Evolutionary conservation across 2,329 filamentous ascomycete species (phyloP).

Genomic region (Claviceps cyperi): DNA sequence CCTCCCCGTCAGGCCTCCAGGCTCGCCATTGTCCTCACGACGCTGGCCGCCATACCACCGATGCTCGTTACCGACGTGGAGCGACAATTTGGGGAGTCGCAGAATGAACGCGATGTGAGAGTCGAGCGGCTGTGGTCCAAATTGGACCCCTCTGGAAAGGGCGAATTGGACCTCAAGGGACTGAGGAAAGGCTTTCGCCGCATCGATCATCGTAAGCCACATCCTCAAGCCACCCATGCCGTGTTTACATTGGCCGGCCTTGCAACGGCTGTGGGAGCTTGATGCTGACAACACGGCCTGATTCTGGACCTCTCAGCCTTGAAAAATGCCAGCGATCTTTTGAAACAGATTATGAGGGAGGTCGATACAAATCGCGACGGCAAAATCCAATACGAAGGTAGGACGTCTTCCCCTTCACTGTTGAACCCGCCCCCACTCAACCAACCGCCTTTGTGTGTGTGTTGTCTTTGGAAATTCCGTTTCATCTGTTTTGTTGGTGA

Average conservation of each 20-base stretch:
- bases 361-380: conserved; percentile 84
- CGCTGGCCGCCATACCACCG: conserved; percentile 8
- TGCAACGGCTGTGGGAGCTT: not conserved
- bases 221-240: not conserved
- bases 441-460: not conserved
- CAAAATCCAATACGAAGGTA: conserved; percentile 81
- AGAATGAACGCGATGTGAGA: conserved; percentile 65
- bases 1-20: conserved; percentile 2
- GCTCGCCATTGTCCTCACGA: conserved; percentile 14
- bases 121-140: conserved; percentile 73
- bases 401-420: not conserved
- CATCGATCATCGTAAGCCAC: conserved; percentile 78
- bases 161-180: conserved; percentile 70
- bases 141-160: conserved; percentile 62
- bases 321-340: conserved; percentile 81
- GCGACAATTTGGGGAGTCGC: conserved; percentile 60
- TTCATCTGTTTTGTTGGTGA: not conserved
- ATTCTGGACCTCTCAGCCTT: conserved; percentile 31
- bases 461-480: not conserved
- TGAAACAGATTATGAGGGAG: conserved; percentile 63
- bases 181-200: conserved; percentile 72
- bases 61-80: conserved; percentile 33
- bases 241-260: not conserved
- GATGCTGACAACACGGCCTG: not conserved
- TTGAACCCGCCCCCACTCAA: not conserved